Percentiles rank a stretch among this genome's conserved stretches.
These are phyloP conservation scores for Salvia miltiorrhiza DNA, from an alignment of 257 asterid genomes.

Conservation along the genomic window DNA sequence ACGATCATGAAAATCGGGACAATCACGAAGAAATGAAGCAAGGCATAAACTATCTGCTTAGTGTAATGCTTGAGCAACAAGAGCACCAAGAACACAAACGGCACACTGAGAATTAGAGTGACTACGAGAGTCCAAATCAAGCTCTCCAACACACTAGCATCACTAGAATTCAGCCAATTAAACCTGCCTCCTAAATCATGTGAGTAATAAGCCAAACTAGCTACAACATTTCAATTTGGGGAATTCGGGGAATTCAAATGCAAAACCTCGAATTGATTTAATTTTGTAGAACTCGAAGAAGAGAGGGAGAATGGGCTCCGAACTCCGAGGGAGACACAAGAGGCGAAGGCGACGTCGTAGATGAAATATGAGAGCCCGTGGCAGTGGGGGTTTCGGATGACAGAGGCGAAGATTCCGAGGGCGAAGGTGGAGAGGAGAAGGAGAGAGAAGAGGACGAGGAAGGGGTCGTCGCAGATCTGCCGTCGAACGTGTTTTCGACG, in stretches of 20 bases:
- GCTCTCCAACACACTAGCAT: conserved; percentile 48
- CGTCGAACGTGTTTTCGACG: too few relatives aligned
- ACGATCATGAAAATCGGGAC: conserved; percentile 70
- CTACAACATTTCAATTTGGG: not conserved
- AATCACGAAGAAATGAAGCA: conserved; percentile 65
- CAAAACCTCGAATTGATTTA: not conserved
- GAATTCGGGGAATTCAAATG: not conserved
- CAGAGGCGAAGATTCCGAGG: conserved; percentile 82
- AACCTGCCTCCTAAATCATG: conserved; percentile 22
- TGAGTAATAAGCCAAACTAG: not conserved
- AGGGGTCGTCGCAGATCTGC: too few relatives aligned
- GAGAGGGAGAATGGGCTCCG: not conserved
- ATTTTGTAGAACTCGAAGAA: conserved; percentile 1
- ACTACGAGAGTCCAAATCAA: conserved; percentile 81
- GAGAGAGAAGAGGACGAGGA: conserved; percentile 56
- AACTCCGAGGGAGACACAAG: conserved; percentile 45
- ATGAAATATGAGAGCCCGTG: conserved; percentile 42
- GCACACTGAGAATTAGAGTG: conserved; percentile 60
- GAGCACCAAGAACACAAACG: too few relatives aligned
- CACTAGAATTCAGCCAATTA: conserved; percentile 21
- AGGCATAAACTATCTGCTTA: too few relatives aligned
- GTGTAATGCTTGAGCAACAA: too few relatives aligned
- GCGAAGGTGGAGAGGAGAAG: conserved; percentile 58
- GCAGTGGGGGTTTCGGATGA: conserved; percentile 61
- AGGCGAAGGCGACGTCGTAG: conserved; percentile 49